Conservation (phyloP, 768 basidiomycete species). For the Suillus variegatus region DNA sequence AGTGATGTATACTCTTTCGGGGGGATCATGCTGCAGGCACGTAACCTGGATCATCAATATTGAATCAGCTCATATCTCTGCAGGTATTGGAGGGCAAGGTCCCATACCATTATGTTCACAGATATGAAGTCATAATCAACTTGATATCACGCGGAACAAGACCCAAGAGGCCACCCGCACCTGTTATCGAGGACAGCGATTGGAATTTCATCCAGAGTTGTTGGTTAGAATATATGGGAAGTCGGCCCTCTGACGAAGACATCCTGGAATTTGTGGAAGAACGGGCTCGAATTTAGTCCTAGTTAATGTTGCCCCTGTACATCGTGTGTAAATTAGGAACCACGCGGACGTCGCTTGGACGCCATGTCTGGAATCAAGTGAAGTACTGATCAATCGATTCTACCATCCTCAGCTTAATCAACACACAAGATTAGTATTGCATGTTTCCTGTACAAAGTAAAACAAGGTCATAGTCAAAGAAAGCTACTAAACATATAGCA, state of each 20-base stretch:
- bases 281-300: neutral
- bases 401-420: neutral
- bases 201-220: slow-evolving; percentile 26
- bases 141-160: neutral
- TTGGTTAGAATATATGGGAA: slow-evolving; percentile 29
- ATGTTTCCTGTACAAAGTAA: neutral
- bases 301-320: neutral
- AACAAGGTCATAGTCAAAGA: neutral
- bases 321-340: neutral
- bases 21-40: slow-evolving; percentile 30
- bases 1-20: slow-evolving; percentile 16
- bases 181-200: slow-evolving; percentile 17
- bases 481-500: neutral
- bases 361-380: too few relatives aligned
- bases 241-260: slow-evolving; percentile 28
- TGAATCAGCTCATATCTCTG: neutral
- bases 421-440: neutral
- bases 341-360: too few relatives aligned
- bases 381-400: neutral
- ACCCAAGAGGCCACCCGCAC: slow-evolving; percentile 18
- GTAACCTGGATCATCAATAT: neutral
- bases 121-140: accelerated
- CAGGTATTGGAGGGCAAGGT: neutral
- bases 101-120: neutral
- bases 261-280: too few relatives aligned